phyloP scores from a whole-genome alignment of 495 filamentous ascomycete genomes.

The Aspergillus taichungensis region DNA sequence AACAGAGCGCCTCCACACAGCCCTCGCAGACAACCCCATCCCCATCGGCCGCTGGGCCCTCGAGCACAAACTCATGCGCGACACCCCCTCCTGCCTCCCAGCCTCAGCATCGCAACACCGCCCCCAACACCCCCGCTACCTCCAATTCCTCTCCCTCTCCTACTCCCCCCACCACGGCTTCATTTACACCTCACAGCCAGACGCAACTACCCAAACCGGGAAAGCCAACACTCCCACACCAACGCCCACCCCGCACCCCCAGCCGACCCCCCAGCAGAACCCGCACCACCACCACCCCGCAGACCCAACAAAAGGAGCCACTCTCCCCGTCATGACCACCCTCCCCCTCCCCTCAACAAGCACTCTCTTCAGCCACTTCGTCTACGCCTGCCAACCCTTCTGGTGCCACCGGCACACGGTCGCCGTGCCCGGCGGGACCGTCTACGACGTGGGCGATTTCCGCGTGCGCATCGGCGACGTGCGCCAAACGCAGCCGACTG shows the following conservation, averaged over 20 bases:
- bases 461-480: slow-evolving; percentile 38
- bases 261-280: not conserved
- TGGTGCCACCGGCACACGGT: slow-evolving; percentile 38
- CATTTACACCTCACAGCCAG: slow-evolving; percentile 34
- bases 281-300: not conserved
- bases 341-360: slow-evolving; percentile 24
- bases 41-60: slow-evolving; percentile 34
- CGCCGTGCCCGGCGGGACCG: slow-evolving; percentile 28
- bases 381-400: slow-evolving; percentile 37
- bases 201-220: slow-evolving; percentile 1
- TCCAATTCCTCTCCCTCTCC: slow-evolving; percentile 38
- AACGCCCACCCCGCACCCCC: not conserved
- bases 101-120: slow-evolving; percentile 18
- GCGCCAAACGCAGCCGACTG: slow-evolving; percentile 31
- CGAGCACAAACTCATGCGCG: slow-evolving; percentile 39
- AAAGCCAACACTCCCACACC: not conserved
- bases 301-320: not conserved
- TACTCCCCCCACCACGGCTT: slow-evolving; percentile 35
- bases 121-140: slow-evolving; percentile 26
- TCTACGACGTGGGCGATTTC: slow-evolving; percentile 40
- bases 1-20: slow-evolving; percentile 33
- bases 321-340: slow-evolving; percentile 26
- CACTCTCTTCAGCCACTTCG: slow-evolving; percentile 36
- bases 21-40: slow-evolving; percentile 28
- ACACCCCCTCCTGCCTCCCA: slow-evolving; percentile 37